A percentile compares a stretch with the other conserved stretches of the same genome.
These are phyloP conservation scores for Pythium diclinum DNA, from an alignment of 352 stramenopile genomes.

Conservation along the genomic window DNA sequence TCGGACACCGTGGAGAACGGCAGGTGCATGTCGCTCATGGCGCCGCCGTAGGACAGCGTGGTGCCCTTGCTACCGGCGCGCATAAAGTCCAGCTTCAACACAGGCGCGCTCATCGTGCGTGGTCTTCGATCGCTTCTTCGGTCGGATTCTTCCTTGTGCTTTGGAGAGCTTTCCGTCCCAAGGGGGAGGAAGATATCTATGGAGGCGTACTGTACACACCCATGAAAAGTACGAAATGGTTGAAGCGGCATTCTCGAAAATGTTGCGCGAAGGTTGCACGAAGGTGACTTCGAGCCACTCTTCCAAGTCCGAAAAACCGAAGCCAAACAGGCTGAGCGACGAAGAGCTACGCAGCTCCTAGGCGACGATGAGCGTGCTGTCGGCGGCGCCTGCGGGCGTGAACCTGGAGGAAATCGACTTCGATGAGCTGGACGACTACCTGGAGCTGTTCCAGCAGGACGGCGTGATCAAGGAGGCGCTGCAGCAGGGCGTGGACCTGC, in stretches of 20 bases:
- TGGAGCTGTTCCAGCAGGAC: conserved; percentile 94
- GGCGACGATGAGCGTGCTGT: neutral
- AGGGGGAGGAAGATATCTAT: conserved; percentile 26
- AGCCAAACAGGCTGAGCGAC: neutral
- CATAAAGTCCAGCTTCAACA: conserved; percentile 69
- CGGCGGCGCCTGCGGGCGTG: conserved; percentile 25
- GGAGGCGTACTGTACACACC: conserved; percentile 2
- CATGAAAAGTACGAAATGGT: conserved; percentile 28
- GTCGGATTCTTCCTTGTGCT: conserved; percentile 8
- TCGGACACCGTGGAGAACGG: conserved; percentile 29
- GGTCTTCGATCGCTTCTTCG: conserved; percentile 8
- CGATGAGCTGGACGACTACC: conserved; percentile 91
- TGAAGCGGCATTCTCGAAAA: conserved; percentile 16
- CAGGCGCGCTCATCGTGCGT: conserved; percentile 30
- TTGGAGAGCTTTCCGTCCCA: conserved; percentile 2
- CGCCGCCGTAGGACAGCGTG: conserved; percentile 68
- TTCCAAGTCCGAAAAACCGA: neutral
- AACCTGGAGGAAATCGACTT: conserved; percentile 92
- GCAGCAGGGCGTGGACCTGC: conserved; percentile 87
- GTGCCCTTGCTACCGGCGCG: conserved; percentile 57
- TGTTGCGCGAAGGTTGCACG: conserved; percentile 19
- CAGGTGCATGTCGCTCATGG: conserved; percentile 75
- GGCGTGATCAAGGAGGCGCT: conserved; percentile 91
- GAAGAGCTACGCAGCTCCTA: neutral
- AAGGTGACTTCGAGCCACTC: neutral